These are phyloP conservation scores for Apiospora marii DNA, from an alignment of 2,329 filamentous ascomycete species.

Conservation along the genomic window DNA sequence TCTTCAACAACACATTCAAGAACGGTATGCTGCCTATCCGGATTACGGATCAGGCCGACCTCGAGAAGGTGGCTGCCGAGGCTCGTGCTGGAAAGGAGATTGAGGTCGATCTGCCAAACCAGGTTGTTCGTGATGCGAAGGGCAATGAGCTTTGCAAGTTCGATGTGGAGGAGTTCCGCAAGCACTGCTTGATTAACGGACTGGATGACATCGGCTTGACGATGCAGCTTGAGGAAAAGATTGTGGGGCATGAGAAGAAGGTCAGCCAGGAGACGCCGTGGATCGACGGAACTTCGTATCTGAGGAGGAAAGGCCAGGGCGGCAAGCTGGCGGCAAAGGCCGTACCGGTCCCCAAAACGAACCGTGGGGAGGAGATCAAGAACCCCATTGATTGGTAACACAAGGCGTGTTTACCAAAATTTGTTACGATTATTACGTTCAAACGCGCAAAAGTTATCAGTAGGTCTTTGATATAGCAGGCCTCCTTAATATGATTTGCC, in stretches of 20 bases:
- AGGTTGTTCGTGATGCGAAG: conserved; percentile 78
- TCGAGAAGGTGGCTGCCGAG: conserved; percentile 78
- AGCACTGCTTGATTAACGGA: conserved; percentile 92
- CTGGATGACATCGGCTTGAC: conserved; percentile 96
- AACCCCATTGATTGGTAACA: conserved; percentile 89
- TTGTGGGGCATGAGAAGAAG: conserved; percentile 80
- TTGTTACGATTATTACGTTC: conserved; percentile 12
- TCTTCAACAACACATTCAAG: conserved; percentile 99
- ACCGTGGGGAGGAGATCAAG: conserved; percentile 81
- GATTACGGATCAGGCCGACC: conserved; percentile 70
- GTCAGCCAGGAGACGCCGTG: conserved; percentile 83
- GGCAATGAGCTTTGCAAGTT: conserved; percentile 81
- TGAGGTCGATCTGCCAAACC: conserved; percentile 87
- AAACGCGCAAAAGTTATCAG: neutral
- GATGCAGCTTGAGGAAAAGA: conserved; percentile 91
- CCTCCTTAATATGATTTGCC: neutral
- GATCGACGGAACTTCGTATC: conserved; percentile 87
- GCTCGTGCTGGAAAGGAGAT: conserved; percentile 82
- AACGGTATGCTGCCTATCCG: conserved; percentile 95
- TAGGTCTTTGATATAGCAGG: neutral
- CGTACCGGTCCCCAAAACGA: conserved; percentile 83
- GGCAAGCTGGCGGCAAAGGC: conserved; percentile 66
- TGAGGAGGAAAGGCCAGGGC: conserved; percentile 65
- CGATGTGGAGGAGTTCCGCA: conserved; percentile 91
- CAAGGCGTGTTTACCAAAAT: neutral